phyloP scores from a whole-genome alignment of 768 basidiomycete species.

The Russula vinacea region DNA sequence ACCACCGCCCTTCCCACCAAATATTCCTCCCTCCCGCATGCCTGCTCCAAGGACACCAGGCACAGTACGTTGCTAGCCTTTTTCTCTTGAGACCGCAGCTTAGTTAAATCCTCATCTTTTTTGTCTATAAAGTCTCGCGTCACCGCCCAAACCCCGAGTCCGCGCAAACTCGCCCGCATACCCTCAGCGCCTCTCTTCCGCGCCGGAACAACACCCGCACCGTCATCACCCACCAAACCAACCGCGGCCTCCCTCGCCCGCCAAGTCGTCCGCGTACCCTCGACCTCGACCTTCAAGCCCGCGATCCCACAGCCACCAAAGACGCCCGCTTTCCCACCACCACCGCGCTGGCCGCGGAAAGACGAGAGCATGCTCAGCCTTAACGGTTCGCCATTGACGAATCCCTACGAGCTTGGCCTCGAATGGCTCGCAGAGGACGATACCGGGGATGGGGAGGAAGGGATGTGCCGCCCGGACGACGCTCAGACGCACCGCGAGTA shows the following conservation, averaged over 20 bases:
- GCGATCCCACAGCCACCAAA: constrained; percentile 47
- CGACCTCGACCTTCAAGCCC: constrained; percentile 70
- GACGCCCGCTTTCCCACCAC: constrained; percentile 55
- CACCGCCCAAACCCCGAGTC: constrained; percentile 38
- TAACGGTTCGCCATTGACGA: constrained; percentile 79
- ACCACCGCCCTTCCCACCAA: constrained; percentile 37
- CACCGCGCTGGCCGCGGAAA: constrained; percentile 63
- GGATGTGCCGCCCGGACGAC: constrained; percentile 24
- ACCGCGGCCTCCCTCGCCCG: constrained; percentile 35
- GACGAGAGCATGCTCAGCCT: constrained; percentile 78
- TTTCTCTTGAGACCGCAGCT: background rate
- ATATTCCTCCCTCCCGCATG: constrained; percentile 25
- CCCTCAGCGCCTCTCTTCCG: constrained; percentile 39
- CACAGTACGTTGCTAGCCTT: constrained; percentile 31
- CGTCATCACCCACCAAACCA: constrained; percentile 53
- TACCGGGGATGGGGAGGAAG: too few species aligned
- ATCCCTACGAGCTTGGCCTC: constrained; percentile 67
- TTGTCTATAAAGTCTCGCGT: constrained; percentile 27
- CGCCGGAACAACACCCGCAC: background rate
- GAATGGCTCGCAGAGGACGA: constrained; percentile 48
- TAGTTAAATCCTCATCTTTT: background rate
- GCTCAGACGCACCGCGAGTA: constrained; percentile 47
- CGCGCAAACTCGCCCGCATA: constrained; percentile 35
- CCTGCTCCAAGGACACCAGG: constrained; percentile 35
- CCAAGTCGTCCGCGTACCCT: constrained; percentile 43